Conservation (phyloP, 805 yeast species). For the Phaffomyces opuntiae region DNA sequence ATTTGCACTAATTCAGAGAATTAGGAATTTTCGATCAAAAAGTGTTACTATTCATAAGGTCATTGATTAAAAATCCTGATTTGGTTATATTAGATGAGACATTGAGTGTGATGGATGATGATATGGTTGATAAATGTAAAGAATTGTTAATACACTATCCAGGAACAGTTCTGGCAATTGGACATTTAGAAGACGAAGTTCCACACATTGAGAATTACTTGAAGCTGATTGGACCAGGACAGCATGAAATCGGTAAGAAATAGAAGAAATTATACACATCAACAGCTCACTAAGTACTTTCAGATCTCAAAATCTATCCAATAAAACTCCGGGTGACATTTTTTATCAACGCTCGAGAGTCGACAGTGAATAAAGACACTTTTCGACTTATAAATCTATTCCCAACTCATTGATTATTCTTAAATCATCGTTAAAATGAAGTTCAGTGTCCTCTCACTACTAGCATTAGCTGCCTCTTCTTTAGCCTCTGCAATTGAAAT, state of each 20-base stretch:
- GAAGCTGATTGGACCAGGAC: constrained; percentile 29
- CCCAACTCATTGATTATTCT: neutral
- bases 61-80: constrained; percentile 71
- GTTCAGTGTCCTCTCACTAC: constrained; percentile 11
- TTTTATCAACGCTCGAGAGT: too few species aligned
- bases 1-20: constrained; percentile 42
- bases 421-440: constrained; percentile 9
- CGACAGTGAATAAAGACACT: too few species aligned
- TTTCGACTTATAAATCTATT: too few species aligned
- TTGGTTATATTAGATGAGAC: constrained; percentile 87
- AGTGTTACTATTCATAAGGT: constrained; percentile 64
- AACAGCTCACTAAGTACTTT: neutral
- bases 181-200: constrained; percentile 74
- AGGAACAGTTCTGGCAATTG: constrained; percentile 72
- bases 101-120: constrained; percentile 79
- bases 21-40: constrained; percentile 72
- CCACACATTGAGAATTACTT: constrained; percentile 55
- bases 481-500: constrained; percentile 12
- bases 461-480: constrained; percentile 10
- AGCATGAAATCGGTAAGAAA: constrained; percentile 25
- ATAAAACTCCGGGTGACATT: too few species aligned
- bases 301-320: too few species aligned
- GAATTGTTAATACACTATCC: constrained; percentile 43
- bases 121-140: constrained; percentile 49
- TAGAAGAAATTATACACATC: neutral